Percentiles rank a stretch among this genome's conserved stretches.
Evolutionary conservation across 2,329 filamentous ascomycete genomes (phyloP).

Genomic region (Huntiella savannae): DNA sequence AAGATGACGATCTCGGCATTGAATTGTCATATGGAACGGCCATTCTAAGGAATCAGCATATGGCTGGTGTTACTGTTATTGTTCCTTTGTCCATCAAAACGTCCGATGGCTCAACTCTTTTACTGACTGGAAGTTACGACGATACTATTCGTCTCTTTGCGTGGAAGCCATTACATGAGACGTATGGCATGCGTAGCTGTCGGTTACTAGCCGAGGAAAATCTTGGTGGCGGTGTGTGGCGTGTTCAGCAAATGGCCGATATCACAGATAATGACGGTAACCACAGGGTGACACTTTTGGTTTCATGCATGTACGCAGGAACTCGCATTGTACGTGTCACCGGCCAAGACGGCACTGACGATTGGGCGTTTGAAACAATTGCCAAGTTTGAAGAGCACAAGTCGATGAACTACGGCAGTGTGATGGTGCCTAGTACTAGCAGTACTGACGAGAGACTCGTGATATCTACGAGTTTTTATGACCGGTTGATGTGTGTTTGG

Average conservation of each 20-base stretch:
- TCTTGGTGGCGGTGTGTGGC: constrained; percentile 73
- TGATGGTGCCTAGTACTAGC: constrained; percentile 32
- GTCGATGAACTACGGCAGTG: constrained; percentile 90
- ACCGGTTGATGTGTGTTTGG: constrained; percentile 53
- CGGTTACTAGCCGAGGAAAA: constrained; percentile 42
- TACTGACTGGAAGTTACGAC: constrained; percentile 84
- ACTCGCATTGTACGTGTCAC: constrained; percentile 41
- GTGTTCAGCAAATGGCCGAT: constrained; percentile 38
- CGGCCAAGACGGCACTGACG: constrained; percentile 16
- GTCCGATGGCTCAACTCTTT: constrained; percentile 29
- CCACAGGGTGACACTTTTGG: constrained; percentile 37
- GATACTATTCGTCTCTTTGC: constrained; percentile 55
- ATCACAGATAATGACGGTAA: constrained; percentile 6
- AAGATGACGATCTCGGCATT: constrained; percentile 8
- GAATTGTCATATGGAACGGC: constrained; percentile 15
- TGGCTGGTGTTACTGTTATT: constrained; percentile 77
- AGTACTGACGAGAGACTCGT: constrained; percentile 19
- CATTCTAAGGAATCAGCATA: constrained; percentile 33
- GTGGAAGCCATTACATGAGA: constrained; percentile 23
- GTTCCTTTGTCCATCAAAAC: constrained; percentile 39
- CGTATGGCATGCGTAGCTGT: constrained; percentile 23
- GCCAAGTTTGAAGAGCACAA: constrained; percentile 65
- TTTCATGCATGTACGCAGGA: constrained; percentile 88
- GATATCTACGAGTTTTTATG: constrained; percentile 62
- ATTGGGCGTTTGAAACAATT: constrained; percentile 45